Evolutionary conservation across 2,329 filamentous ascomycete genomes (phyloP), one percentile per base, ranked within the genome.

Genomic region (Colletotrichum spaethianum): DNA sequence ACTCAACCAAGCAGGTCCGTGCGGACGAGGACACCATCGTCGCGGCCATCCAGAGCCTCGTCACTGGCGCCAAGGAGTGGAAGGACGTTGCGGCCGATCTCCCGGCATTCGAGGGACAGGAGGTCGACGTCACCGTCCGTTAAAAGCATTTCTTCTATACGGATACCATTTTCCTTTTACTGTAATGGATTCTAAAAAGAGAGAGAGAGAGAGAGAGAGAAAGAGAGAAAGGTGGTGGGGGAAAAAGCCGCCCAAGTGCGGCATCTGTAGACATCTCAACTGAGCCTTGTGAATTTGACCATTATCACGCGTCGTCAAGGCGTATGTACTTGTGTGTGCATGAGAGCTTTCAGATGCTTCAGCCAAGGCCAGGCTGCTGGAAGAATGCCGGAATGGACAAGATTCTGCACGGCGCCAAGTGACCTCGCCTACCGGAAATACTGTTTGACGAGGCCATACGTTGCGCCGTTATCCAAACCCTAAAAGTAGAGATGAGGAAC

Each of bases 1-100:
- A 98, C 84, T 93, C 92, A 52, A 98, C 94, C 65, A 93, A 92
- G 81, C 96, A 98, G 85, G 95, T 98, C 70, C 93, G 96, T 73
- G 94, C 93, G 14, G 91, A 91, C 74, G 90, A 96, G 80, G 92
- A 93, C 50, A 93, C 93, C 80, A 94, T 98, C 71, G 84, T 96
- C 72, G 88, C 90, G 68, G 94, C 94, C 36, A 89, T 96, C 77
- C 89, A 89, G 82, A 89, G 88, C 70, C 76, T 85, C 23, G 82
- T 83, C 28, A 79, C 83, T 44, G 83, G 83, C 59, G 81, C 76
- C 77, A 91, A 92, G 85, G 83, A 82, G 31, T 92, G 90, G 90
- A 81, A 84, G 74, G 92, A 97, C 79, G 87, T 98, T 46, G 88
- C 92, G 82, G 87, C 89, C 74, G 91, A 95, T 79, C 86, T 98